Conservation (phyloP, 768 basidiomycete genomes). For the Mycena leptocephala region DNA sequence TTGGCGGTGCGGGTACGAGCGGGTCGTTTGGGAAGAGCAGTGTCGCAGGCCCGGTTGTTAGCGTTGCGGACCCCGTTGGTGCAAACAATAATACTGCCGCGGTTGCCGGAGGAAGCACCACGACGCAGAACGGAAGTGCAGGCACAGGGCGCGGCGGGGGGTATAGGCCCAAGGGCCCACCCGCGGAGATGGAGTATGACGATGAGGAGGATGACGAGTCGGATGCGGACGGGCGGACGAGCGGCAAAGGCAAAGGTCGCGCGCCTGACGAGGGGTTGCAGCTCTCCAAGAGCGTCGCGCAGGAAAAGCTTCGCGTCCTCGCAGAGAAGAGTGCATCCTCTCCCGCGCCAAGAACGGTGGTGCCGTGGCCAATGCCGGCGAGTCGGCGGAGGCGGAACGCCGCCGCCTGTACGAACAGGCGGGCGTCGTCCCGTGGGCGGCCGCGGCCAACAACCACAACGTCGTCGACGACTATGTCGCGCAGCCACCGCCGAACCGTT, state of each 20-base stretch:
- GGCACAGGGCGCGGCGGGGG: slow-evolving; percentile 48
- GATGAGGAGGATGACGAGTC: slow-evolving; percentile 47
- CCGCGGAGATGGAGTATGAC: slow-evolving; percentile 70
- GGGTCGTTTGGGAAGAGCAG: slow-evolving; percentile 35
- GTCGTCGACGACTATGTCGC: slow-evolving; percentile 1
- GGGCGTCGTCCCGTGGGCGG: slow-evolving; percentile 25
- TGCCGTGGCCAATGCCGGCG: not conserved
- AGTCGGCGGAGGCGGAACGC: slow-evolving; percentile 23
- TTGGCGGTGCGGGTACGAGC: slow-evolving; percentile 19
- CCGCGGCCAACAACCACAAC: slow-evolving; percentile 9
- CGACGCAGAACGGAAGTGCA: slow-evolving; percentile 33
- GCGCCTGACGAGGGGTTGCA: slow-evolving; percentile 56
- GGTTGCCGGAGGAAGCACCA: slow-evolving; percentile 14
- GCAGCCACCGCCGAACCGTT: slow-evolving; percentile 32
- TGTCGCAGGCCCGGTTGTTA: slow-evolving; percentile 28
- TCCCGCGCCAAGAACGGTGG: slow-evolving; percentile 24
- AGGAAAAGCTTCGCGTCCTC: slow-evolving; percentile 75
- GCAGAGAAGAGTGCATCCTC: slow-evolving; percentile 61
- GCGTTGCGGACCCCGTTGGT: slow-evolving; percentile 25
- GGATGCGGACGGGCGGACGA: slow-evolving; percentile 31
- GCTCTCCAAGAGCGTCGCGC: slow-evolving; percentile 78
- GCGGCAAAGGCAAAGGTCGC: slow-evolving; percentile 20
- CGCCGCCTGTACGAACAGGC: slow-evolving; percentile 25
- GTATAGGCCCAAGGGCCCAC: slow-evolving; percentile 78
- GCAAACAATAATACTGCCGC: not conserved